Conservation (phyloP, 1,284 basidiomycete genomes). For the Cutaneotrichosporon cyanovorans region DNA sequence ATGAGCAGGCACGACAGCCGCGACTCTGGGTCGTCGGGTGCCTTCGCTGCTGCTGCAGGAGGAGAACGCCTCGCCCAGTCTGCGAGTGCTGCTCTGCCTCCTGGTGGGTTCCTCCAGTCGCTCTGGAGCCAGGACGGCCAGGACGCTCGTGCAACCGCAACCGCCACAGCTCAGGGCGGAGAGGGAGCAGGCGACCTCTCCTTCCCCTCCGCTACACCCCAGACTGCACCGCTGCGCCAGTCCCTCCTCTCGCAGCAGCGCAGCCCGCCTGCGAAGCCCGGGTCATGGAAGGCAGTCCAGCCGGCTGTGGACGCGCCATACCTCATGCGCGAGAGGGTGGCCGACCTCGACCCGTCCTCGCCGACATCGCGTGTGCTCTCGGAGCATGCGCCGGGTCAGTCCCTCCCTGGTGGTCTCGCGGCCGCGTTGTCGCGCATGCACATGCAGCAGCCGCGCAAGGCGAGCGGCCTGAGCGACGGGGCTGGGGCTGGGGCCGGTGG, state of each 20-base stretch:
- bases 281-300: slow-evolving; percentile 2
- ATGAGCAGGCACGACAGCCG: slow-evolving; percentile 55
- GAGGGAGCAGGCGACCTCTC: slow-evolving; percentile 18
- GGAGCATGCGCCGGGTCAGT: slow-evolving; percentile 44
- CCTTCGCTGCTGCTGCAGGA: slow-evolving; percentile 8
- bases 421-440: slow-evolving; percentile 43
- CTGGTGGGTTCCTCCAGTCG: slow-evolving; percentile 35
- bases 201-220: slow-evolving; percentile 25
- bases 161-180: background rate
- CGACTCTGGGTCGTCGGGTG: slow-evolving; percentile 27
- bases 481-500: background rate
- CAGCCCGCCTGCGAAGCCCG: slow-evolving; percentile 15
- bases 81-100: slow-evolving; percentile 36
- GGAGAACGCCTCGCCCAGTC: slow-evolving; percentile 41
- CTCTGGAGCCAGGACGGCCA: slow-evolving; percentile 41
- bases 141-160: slow-evolving; percentile 27
- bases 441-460: slow-evolving; percentile 22
- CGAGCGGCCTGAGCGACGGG: slow-evolving; percentile 8
- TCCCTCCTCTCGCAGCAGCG: slow-evolving; percentile 34
- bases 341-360: slow-evolving; percentile 26
- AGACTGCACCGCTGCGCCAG: slow-evolving; percentile 17
- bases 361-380: slow-evolving; percentile 35
- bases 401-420: slow-evolving; percentile 42
- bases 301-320: slow-evolving; percentile 24
- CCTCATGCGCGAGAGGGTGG: slow-evolving; percentile 18